A percentile compares a stretch with the other conserved stretches of the same genome.
These are phyloP conservation scores for Castanospermum australe DNA, from an alignment of 306 rosid genomes.

Conservation along the genomic window DNA sequence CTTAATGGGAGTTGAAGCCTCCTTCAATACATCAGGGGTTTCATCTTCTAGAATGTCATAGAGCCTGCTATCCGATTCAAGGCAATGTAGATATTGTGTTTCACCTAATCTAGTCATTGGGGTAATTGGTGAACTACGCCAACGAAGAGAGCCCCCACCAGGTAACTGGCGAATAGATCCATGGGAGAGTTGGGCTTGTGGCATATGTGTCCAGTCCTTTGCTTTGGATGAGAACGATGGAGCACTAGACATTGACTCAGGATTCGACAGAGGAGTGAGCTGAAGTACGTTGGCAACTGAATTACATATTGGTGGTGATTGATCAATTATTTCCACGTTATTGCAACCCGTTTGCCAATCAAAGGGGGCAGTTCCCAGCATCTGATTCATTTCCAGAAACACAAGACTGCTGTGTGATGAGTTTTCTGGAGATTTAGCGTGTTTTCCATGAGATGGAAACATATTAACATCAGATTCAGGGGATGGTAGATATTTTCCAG, in stretches of 20 bases:
- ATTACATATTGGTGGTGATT: slow-evolving; percentile 27
- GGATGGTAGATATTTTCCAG: slow-evolving; percentile 35
- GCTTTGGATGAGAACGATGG: slow-evolving; percentile 28
- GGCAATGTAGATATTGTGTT: slow-evolving; percentile 13
- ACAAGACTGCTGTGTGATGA: slow-evolving; percentile 16
- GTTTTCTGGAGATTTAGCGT: slow-evolving; percentile 13
- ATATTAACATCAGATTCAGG: slow-evolving; percentile 30
- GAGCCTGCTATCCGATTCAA: slow-evolving; percentile 33
- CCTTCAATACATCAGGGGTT: slow-evolving; percentile 56
- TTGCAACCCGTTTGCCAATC: slow-evolving; percentile 26
- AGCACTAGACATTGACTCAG: slow-evolving; percentile 7
- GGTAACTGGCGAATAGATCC: slow-evolving; percentile 31
- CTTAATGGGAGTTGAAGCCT: slow-evolving; percentile 36
- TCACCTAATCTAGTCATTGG: slow-evolving; percentile 39
- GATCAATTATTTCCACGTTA: slow-evolving; percentile 16
- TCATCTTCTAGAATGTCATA: slow-evolving; percentile 52
- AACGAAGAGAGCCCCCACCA: slow-evolving; percentile 33
- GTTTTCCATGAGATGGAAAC: slow-evolving; percentile 27
- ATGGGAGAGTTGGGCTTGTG: slow-evolving; percentile 21
- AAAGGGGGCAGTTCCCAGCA: slow-evolving; percentile 12
- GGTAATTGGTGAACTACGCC: slow-evolving; percentile 53
- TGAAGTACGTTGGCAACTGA: slow-evolving; percentile 7
- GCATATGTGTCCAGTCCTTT: slow-evolving; percentile 19
- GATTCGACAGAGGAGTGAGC: slow-evolving; percentile 29
- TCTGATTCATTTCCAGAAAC: slow-evolving; percentile 29